Percentiles rank a stretch among this genome's conserved stretches.
Conservation (phyloP, 306 rosid species). For the Phaseolus lunatus region DNA sequence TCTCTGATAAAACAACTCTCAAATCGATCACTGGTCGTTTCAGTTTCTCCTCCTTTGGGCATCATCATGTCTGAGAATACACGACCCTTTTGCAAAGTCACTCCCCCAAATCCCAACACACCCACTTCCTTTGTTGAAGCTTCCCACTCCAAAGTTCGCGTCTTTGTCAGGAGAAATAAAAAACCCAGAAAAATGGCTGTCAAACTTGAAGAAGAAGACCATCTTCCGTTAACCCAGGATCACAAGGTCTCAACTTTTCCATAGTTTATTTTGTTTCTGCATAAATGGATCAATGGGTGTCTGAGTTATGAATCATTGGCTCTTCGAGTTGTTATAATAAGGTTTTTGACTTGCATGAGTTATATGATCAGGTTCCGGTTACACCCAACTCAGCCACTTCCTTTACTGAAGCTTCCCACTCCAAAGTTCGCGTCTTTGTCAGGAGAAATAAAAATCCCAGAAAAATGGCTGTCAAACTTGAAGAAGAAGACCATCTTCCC, state of each 20-base stretch:
- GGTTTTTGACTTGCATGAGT: constrained; percentile 23
- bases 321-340: neutral
- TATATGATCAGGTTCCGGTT: neutral
- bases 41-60: neutral
- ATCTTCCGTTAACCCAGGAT: constrained; percentile 40
- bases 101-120: neutral
- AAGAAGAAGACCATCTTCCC: constrained; percentile 36
- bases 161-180: constrained; percentile 64
- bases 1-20: neutral
- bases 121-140: neutral
- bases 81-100: constrained; percentile 36
- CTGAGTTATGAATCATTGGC: neutral
- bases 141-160: constrained; percentile 60
- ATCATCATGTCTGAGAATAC: constrained; percentile 41
- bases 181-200: constrained; percentile 58
- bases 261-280: neutral
- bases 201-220: constrained; percentile 40
- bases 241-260: constrained; percentile 51
- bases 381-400: neutral
- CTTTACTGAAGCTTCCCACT: neutral
- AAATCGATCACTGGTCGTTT: constrained; percentile 35
- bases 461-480: constrained; percentile 48
- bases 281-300: constrained; percentile 7
- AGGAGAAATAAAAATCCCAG: constrained; percentile 67
- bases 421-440: constrained; percentile 68